Conservation (phyloP, 176 grass and related monocot genomes). For the Oryza glaberrima region DNA sequence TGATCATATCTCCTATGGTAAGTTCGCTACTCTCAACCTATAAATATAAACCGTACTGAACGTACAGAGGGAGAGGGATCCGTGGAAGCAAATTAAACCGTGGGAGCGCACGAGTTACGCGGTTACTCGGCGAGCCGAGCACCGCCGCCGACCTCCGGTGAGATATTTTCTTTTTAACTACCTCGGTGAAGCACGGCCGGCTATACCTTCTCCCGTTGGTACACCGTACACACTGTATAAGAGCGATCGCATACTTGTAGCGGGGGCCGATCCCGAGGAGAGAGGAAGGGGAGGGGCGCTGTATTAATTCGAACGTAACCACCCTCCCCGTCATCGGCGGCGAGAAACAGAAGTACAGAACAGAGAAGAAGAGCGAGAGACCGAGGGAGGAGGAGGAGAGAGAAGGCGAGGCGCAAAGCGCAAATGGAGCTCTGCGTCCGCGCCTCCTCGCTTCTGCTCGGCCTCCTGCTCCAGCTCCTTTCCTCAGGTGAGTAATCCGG, state of each 20-base stretch:
- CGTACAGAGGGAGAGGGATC: background rate
- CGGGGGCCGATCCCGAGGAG: background rate
- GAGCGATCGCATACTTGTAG: background rate
- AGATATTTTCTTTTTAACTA: background rate
- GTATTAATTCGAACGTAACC: slow-evolving; percentile 1
- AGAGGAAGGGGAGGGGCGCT: background rate
- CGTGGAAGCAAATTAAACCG: background rate
- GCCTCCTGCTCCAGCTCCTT: slow-evolving; percentile 30
- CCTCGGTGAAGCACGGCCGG: background rate
- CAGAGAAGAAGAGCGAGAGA: background rate
- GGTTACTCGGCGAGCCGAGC: background rate
- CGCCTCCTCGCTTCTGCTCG: slow-evolving; percentile 39
- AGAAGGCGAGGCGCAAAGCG: slow-evolving; percentile 6
- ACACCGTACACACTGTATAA: slow-evolving; percentile 5
- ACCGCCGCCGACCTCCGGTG: background rate
- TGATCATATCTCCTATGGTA: background rate
- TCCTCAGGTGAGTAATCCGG: slow-evolving; percentile 53
- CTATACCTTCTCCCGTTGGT: no score
- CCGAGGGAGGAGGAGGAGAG: background rate
- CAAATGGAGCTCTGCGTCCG: slow-evolving; percentile 34
- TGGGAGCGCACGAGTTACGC: background rate
- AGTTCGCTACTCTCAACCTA: background rate
- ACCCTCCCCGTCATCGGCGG: background rate
- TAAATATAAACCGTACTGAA: background rate
- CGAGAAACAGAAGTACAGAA: background rate